Conservation (phyloP, 352 stramenopile genomes). For the Phytophthora sp. region DNA sequence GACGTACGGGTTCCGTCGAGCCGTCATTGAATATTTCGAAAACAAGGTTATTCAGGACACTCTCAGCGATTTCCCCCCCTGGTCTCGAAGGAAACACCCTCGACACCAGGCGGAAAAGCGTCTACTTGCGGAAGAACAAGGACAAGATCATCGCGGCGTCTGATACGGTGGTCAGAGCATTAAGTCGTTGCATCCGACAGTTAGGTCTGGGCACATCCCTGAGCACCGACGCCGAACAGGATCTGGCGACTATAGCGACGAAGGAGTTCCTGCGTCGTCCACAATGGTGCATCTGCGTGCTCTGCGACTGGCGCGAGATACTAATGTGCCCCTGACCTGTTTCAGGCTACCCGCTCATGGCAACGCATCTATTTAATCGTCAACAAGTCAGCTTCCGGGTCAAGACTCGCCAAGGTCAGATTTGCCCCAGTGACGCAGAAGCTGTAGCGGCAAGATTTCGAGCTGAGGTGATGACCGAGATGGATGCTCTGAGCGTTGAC, state of each 20-base stretch:
- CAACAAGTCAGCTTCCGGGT: neutral
- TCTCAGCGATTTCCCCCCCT: neutral
- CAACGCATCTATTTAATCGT: neutral
- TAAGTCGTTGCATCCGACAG: neutral
- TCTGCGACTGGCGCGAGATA: neutral
- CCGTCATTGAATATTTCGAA: neutral
- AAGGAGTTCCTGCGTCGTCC: neutral
- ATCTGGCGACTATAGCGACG: neutral
- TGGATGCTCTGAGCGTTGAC: too few species aligned
- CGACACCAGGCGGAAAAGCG: neutral
- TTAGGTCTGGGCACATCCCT: neutral
- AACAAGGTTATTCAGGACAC: neutral
- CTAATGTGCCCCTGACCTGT: neutral
- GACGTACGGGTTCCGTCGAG: neutral
- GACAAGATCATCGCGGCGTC: neutral
- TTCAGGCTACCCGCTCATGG: neutral
- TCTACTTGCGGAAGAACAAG: neutral
- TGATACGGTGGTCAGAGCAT: neutral
- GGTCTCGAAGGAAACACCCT: neutral
- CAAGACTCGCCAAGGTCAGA: neutral
- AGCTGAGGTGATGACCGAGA: neutral
- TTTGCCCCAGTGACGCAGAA: too few species aligned
- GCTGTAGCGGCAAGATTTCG: neutral
- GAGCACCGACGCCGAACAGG: neutral
- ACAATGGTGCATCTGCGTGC: neutral